Conservation (phyloP, 257 asterid species). For the Eucommia ulmoides region DNA sequence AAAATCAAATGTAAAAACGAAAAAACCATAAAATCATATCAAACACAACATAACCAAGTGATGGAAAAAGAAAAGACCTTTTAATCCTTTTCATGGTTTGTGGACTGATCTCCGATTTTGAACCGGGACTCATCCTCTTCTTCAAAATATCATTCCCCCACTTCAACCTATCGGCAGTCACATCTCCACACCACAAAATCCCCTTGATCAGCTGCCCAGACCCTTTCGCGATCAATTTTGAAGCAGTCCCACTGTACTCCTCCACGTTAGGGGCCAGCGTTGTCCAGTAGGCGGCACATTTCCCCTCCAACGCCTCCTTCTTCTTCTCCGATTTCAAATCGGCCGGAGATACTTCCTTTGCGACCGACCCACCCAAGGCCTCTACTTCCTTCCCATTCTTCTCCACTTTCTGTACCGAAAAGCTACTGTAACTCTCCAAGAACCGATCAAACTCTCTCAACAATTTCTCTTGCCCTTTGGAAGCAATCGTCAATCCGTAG, state of each 20-base stretch:
- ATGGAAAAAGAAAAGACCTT: conserved; percentile 35
- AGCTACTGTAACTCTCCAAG: conserved; percentile 43
- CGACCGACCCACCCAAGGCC: conserved; percentile 38
- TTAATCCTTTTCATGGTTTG: conserved; percentile 67
- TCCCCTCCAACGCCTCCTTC: conserved; percentile 64
- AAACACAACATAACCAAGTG: no score
- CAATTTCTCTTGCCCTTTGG: conserved; percentile 52
- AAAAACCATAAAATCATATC: not conserved
- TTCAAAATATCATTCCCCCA: conserved; percentile 72
- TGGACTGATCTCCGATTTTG: conserved; percentile 51
- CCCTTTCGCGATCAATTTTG: conserved; percentile 77
- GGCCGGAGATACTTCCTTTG: conserved; percentile 32
- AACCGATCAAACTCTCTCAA: conserved; percentile 50
- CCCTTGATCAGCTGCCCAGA: conserved; percentile 90
- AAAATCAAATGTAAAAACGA: not conserved
- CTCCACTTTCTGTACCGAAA: conserved; percentile 60
- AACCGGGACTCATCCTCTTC: conserved; percentile 57
- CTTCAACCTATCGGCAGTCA: conserved; percentile 61
- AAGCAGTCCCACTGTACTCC: conserved; percentile 82
- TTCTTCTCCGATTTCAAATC: conserved; percentile 53
- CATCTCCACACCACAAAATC: conserved; percentile 95
- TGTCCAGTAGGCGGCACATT: conserved; percentile 93
- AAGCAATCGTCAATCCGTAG: conserved; percentile 70
- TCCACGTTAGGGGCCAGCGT: conserved; percentile 94
- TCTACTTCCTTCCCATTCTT: conserved; percentile 22